These are phyloP conservation scores for Saururus chinensis DNA, from an alignment of 164 flowering plant genomes.

Conservation along the genomic window DNA sequence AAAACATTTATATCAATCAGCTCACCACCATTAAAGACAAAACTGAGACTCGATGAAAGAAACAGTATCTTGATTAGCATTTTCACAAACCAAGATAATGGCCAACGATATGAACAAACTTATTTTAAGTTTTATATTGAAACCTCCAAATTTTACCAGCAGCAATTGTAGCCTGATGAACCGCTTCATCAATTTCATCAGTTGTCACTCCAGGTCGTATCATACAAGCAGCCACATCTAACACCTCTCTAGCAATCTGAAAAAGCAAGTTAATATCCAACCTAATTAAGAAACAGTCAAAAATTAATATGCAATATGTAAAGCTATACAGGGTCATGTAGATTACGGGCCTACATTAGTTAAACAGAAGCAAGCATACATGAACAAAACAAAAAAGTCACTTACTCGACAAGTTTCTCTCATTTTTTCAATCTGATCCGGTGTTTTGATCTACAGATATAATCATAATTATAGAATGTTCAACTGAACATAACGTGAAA, in stretches of 20 bases:
- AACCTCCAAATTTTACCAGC: slow-evolving; percentile 35
- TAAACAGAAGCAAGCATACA: background rate
- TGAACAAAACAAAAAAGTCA: background rate
- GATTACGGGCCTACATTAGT: background rate
- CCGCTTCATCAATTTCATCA: slow-evolving; percentile 92
- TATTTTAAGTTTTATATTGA: too few species aligned
- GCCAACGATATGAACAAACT: too few species aligned
- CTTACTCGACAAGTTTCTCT: slow-evolving; percentile 78
- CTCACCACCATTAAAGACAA: too few species aligned
- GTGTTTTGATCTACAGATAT: slow-evolving; percentile 68
- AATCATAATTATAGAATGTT: slow-evolving; percentile 6
- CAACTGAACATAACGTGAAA: background rate
- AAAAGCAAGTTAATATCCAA: slow-evolving; percentile 6
- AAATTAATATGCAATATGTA: background rate
- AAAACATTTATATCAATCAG: too few species aligned
- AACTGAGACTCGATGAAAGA: too few species aligned
- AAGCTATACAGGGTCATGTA: background rate
- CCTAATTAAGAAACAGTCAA: background rate
- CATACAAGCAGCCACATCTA: slow-evolving; percentile 89
- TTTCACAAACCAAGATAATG: too few species aligned
- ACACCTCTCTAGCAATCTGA: slow-evolving; percentile 88
- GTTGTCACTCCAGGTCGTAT: slow-evolving; percentile 93
- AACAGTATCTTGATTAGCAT: too few species aligned
- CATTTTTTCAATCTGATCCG: slow-evolving; percentile 79
- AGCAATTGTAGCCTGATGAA: slow-evolving; percentile 88